phyloP scores from a whole-genome alignment of 1,284 basidiomycete genomes.

The Puccinia coronata region DNA sequence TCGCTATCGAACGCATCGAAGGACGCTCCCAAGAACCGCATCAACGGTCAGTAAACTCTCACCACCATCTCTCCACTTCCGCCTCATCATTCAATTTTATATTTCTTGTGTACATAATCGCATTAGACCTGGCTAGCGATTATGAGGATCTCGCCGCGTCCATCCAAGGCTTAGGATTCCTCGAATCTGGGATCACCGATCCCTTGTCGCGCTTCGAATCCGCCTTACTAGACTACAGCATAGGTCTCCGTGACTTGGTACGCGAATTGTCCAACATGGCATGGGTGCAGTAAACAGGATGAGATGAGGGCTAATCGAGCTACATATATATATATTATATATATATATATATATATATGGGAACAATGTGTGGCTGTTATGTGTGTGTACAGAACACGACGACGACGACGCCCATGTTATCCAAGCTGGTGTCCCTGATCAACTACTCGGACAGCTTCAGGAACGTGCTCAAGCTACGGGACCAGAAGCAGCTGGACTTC shows the following conservation, averaged over 20 bases:
- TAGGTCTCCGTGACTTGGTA: slow-evolving; percentile 70
- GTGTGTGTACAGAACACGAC: slow-evolving; percentile 43
- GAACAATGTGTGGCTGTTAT: too few relatives aligned
- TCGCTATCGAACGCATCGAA: slow-evolving; percentile 74
- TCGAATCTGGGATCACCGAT: slow-evolving; percentile 96
- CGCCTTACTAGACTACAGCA: slow-evolving; percentile 87
- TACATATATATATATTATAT: too few relatives aligned
- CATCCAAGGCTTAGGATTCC: slow-evolving; percentile 91
- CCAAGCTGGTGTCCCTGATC: slow-evolving; percentile 82
- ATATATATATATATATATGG: too few relatives aligned
- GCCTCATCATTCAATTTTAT: background rate
- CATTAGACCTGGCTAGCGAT: slow-evolving; percentile 86
- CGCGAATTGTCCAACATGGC: too few relatives aligned
- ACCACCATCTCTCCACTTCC: too few relatives aligned
- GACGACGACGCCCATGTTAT: slow-evolving; percentile 68
- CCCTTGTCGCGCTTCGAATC: slow-evolving; percentile 94
- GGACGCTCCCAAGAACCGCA: slow-evolving; percentile 47
- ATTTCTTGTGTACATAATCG: slow-evolving; percentile 51
- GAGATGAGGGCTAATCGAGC: too few relatives aligned
- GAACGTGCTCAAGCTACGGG: slow-evolving; percentile 85
- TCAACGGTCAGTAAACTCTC: slow-evolving; percentile 49
- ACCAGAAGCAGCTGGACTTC: slow-evolving; percentile 98
- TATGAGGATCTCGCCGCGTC: slow-evolving; percentile 95
- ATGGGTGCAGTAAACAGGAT: too few relatives aligned
- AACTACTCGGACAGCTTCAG: slow-evolving; percentile 86